Evolutionary conservation across 208 protist species (phyloP), one percentile per base, ranked within the genome.

Genomic region (Jaenimonas drosophilae): DNA sequence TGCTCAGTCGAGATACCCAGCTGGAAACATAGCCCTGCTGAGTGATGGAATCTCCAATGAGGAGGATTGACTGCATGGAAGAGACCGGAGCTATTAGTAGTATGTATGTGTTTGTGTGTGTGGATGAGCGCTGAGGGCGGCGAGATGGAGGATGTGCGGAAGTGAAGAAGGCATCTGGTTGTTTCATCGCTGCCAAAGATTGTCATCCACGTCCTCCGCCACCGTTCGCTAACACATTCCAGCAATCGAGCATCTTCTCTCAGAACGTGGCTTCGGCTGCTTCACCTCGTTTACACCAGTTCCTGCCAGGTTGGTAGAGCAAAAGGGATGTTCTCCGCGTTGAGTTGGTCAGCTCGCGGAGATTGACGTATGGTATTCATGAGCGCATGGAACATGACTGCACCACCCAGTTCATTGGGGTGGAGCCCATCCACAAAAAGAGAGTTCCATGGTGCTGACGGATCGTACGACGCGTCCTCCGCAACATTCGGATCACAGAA

Each of bases 21-120:
- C 36, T 33, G 36, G 43, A 63, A 12, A 19, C 25, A 29, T 48
- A 73, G 28, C 64, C 56, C 31, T 60, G 32, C 28, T 78, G 50
- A 3, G 70, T 73, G 16, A 69, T 45, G 1, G 70, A 73, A 47
- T 73, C 64, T 9, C 70, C 70, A 2, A 78, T n/a, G n/a, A n/a
- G n/a, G n/a, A n/a, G n/a, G n/a, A n/a, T n/a, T n/a, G n/a, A n/a
- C n/a, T n/a, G n/a, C n/a, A n/a, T n/a, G n/a, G n/a, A n/a, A n/a
- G n/a, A n/a, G n/a, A n/a, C n/a, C n/a, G n/a, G n/a, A n/a, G n/a
- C n/a, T n/a, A n/a, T n/a, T n/a, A n/a, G n/a, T n/a, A n/a, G n/a
- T n/a, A n/a, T n/a, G n/a, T n/a, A n/a, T n/a, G n/a, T n/a, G n/a
- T n/a, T n/a, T n/a, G n/a, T n/a, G n/a, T n/a, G n/a, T n/a, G n/a